These are phyloP conservation scores for Malassezia sp. DNA, from an alignment of 1,284 basidiomycete genomes.

Conservation along the genomic window DNA sequence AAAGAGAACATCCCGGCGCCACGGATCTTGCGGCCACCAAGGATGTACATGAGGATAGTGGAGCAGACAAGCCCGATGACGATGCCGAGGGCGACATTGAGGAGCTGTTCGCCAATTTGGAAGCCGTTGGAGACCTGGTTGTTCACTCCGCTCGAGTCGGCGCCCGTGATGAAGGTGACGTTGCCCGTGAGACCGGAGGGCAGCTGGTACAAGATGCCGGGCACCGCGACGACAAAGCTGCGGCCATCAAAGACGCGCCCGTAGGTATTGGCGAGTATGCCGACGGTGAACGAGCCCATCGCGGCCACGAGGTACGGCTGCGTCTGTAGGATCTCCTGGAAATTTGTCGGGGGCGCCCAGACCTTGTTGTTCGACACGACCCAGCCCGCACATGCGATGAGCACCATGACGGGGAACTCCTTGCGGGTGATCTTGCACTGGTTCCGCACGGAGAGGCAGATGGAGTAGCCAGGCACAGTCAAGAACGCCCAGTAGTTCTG, in stretches of 20 bases:
- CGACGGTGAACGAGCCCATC: conserved; percentile 66
- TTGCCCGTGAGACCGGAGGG: conserved; percentile 58
- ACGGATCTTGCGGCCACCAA: conserved; percentile 32
- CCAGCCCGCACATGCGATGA: conserved; percentile 66
- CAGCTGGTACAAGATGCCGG: conserved; percentile 71
- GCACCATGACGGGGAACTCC: conserved; percentile 59
- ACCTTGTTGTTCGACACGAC: conserved; percentile 32
- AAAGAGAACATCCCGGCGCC: conserved; percentile 38
- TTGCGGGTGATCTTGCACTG: conserved; percentile 59
- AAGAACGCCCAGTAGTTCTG: conserved; percentile 51
- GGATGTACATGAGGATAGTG: conserved; percentile 34
- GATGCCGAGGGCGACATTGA: conserved; percentile 42
- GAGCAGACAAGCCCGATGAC: conserved; percentile 42
- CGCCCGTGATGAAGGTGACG: conserved; percentile 1
- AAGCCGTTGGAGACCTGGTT: conserved; percentile 20
- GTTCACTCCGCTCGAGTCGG: conserved; percentile 12
- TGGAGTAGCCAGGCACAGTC: conserved; percentile 65
- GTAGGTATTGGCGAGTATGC: conserved; percentile 69
- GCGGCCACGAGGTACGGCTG: conserved; percentile 42
- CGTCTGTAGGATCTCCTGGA: conserved; percentile 12
- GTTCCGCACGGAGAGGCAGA: conserved; percentile 64
- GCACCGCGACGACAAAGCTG: conserved; percentile 57
- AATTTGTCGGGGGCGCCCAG: background rate
- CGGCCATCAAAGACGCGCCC: conserved; percentile 67
- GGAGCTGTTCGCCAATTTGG: conserved; percentile 22